These are phyloP conservation scores for Vanrija sp. DNA, from an alignment of 1,284 basidiomycete genomes.

Conservation along the genomic window DNA sequence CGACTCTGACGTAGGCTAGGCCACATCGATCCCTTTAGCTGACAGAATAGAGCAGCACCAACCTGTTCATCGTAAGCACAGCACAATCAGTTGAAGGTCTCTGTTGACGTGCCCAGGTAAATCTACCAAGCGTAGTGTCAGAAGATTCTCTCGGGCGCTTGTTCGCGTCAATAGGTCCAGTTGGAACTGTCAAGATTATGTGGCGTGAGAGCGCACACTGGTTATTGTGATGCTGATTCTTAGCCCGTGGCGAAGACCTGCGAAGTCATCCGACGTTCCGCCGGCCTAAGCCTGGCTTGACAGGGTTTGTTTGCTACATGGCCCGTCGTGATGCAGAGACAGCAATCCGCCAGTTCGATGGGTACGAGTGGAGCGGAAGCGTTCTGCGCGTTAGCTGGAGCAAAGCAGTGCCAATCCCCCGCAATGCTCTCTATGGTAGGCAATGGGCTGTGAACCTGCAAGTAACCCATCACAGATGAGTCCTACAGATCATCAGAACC, in stretches of 20 bases:
- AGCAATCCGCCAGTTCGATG: constrained; percentile 81
- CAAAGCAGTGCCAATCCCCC: constrained; percentile 82
- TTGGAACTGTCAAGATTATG: constrained; percentile 76
- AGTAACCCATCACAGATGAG: no score
- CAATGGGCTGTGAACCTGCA: constrained; percentile 34
- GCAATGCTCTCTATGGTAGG: constrained; percentile 74
- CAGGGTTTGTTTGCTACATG: constrained; percentile 96
- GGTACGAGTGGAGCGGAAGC: constrained; percentile 84
- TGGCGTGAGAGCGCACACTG: constrained; percentile 63
- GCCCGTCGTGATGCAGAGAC: constrained; percentile 80
- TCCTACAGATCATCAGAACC: no score
- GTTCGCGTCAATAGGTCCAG: constrained; percentile 62
- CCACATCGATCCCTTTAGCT: background rate
- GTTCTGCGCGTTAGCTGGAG: constrained; percentile 88
- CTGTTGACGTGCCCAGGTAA: constrained; percentile 43
- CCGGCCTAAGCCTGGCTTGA: constrained; percentile 67
- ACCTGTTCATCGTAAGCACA: constrained; percentile 73
- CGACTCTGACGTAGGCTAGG: constrained; percentile 31
- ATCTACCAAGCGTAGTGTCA: constrained; percentile 76
- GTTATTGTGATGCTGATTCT: background rate
- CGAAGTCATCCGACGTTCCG: background rate
- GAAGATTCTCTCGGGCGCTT: constrained; percentile 80
- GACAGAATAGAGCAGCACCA: constrained; percentile 65
- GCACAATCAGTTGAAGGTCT: background rate
- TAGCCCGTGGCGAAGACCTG: no score